Percentiles rank a stretch among this genome's conserved stretches.
Conservation (phyloP, 805 yeast species). For the Myxozyma kluyveri region DNA sequence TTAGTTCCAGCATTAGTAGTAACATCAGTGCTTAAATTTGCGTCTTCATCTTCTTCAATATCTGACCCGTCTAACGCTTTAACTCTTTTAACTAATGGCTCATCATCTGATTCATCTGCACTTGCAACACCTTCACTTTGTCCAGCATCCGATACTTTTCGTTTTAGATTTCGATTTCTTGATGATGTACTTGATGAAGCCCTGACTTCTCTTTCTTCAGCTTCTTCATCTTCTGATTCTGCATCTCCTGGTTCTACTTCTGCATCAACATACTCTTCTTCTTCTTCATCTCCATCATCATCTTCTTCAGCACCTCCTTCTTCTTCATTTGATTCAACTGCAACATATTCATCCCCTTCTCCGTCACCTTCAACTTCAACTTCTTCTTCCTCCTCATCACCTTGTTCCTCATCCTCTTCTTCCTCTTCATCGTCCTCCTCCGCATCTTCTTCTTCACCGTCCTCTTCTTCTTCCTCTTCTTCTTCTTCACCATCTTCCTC, state of each 20-base stretch:
- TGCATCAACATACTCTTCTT: background rate
- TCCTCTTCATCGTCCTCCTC: slow-evolving; percentile 1
- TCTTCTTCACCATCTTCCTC: background rate
- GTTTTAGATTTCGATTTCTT: slow-evolving; percentile 1
- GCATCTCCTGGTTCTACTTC: background rate
- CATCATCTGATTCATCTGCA: slow-evolving; percentile 34
- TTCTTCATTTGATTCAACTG: background rate
- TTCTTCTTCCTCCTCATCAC: background rate
- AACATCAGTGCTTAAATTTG: slow-evolving; percentile 33
- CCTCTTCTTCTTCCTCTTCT: slow-evolving; percentile 7
- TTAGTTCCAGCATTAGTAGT: slow-evolving; percentile 1
- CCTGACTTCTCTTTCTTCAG: slow-evolving; percentile 2
- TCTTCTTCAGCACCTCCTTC: slow-evolving; percentile 1
- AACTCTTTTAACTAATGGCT: slow-evolving; percentile 36
- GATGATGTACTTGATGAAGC: too few species aligned
- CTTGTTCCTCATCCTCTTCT: slow-evolving; percentile 1
- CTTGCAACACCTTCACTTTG: background rate
- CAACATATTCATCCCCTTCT: background rate
- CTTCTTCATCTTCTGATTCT: background rate
- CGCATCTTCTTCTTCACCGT: background rate
- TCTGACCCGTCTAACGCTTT: slow-evolving; percentile 32
- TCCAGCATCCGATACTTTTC: background rate
- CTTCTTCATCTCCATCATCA: background rate
- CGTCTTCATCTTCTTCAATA: slow-evolving; percentile 35
- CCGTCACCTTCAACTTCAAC: background rate